Base-by-base conservation (phyloP, 2,329 filamentous ascomycete species). In the Penicillium sp. region DNA sequence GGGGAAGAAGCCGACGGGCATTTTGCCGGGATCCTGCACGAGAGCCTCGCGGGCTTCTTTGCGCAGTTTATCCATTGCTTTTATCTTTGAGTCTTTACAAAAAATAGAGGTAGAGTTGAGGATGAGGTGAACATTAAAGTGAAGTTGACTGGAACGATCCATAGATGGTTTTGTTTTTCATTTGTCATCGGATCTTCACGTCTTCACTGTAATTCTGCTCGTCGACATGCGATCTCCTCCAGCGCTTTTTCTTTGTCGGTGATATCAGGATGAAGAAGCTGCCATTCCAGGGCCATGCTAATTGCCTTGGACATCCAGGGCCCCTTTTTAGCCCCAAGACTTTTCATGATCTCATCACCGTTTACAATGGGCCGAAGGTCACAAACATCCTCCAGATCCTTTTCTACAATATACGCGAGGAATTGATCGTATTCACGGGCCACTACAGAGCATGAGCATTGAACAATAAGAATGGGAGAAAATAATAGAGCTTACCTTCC, bases 291-390 rank as follows among this genome's bases (percentile, higher is more conserved):
- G 57, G 90, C 89, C 4, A 91, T 78, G 30, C 95, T 88, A 43
- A 96, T 76, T 3, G 91, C 91, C 42, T 81, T 80, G 50, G 84
- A 84, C 81, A 95, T 88, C 93, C 93, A 97, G n/a, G 79, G 85
- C 0, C 89, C 87, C 59, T 84, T 85, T n/a, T 81, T 75, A 0
- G 81, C 84, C 16, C 74, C 76, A 3, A 97, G 78, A 4, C 83
- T 84, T 58, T 85, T 81, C 16, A 85, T 83, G 18, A 97, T 81
- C 48, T 87, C 78, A 36, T 83, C 88, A 14, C 94, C 93, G 67
- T 95, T 89, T 32, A 96, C 78, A 23, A 90, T 75, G 5, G 81
- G 80, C 63, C 83, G 85, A 34, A 88, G 69, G 2, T 80, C 76
- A 47, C 86, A 79, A 64, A 84, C 72, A 19, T 69, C 68, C 53